Percentiles rank a stretch among this genome's conserved stretches.
Evolutionary conservation across 495 filamentous ascomycete species (phyloP).

Genomic region (Pyronema omphalodes): DNA sequence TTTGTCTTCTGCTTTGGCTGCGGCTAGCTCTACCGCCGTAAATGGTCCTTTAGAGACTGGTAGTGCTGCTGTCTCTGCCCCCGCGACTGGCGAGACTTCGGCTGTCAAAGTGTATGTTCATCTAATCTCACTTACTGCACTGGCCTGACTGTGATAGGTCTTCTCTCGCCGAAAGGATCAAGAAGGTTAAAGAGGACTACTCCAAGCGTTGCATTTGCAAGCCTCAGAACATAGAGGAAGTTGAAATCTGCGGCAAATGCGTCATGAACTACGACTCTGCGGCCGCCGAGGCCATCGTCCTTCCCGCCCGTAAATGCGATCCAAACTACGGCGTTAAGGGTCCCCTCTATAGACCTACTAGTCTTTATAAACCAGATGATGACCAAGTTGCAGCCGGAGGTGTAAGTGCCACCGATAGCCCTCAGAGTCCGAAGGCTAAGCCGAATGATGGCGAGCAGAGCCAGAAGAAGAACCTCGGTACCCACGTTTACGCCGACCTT

Average conservation of each 20-base stretch:
- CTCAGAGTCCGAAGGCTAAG: neutral
- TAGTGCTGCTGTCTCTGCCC: too few species aligned
- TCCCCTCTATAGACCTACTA: neutral
- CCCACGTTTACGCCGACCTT: neutral
- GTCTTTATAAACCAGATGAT: neutral
- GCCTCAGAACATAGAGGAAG: neutral
- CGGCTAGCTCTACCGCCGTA: too few species aligned
- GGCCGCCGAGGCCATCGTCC: neutral
- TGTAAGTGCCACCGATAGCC: neutral
- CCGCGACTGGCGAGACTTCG: too few species aligned
- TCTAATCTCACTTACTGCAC: neutral
- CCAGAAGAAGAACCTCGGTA: neutral
- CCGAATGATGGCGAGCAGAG: neutral
- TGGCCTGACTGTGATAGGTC: neutral
- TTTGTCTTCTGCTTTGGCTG: too few species aligned
- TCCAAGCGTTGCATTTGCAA: neutral
- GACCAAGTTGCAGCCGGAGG: neutral
- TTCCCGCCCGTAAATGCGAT: neutral
- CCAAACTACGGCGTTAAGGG: conserved; percentile 1
- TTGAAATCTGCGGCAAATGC: neutral
- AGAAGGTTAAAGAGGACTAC: conserved; percentile 2
- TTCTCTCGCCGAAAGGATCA: neutral
- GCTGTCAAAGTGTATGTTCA: too few species aligned
- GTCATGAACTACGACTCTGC: neutral
- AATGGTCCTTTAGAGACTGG: too few species aligned